A percentile compares a stretch with the other conserved stretches of the same genome.
Conservation (phyloP, 148 eudicot genomes). For the Camellia granthamiana region DNA sequence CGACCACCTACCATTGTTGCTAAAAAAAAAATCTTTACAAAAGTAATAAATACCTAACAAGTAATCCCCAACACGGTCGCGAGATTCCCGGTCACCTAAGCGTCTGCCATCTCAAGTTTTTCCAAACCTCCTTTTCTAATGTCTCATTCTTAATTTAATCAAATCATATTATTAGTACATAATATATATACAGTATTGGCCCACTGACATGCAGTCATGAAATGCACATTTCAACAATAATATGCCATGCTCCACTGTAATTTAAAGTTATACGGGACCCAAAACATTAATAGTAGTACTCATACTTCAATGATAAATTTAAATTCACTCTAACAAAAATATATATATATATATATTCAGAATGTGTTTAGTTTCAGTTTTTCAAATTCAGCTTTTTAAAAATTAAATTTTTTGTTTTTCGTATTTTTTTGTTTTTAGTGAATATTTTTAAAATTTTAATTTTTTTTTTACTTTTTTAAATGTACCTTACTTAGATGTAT, state of each 20-base stretch:
- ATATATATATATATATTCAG: no score
- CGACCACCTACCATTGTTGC: no score
- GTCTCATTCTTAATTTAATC: not conserved
- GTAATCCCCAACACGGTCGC: slow-evolving; percentile 26
- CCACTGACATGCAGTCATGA: slow-evolving; percentile 6
- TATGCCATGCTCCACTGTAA: slow-evolving; percentile 6
- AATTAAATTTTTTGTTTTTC: no score
- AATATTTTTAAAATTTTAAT: no score
- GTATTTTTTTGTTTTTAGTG: no score
- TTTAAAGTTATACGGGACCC: not conserved
- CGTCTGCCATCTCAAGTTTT: slow-evolving; percentile 22
- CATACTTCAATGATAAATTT: not conserved
- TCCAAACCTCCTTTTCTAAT: slow-evolving; percentile 2
- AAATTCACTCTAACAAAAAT: no score
- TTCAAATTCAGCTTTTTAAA: no score
- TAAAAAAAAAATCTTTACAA: no score
- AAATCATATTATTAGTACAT: not conserved
- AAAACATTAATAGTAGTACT: not conserved
- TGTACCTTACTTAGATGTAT: no score
- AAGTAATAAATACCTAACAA: no score
- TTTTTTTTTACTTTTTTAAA: no score
- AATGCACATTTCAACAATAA: slow-evolving; percentile 1
- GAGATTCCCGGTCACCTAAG: slow-evolving; percentile 42
- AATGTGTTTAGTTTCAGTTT: no score
- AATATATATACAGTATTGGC: not conserved